These are phyloP conservation scores for Suillus subalutaceus DNA, from an alignment of 768 basidiomycete species.

Conservation along the genomic window DNA sequence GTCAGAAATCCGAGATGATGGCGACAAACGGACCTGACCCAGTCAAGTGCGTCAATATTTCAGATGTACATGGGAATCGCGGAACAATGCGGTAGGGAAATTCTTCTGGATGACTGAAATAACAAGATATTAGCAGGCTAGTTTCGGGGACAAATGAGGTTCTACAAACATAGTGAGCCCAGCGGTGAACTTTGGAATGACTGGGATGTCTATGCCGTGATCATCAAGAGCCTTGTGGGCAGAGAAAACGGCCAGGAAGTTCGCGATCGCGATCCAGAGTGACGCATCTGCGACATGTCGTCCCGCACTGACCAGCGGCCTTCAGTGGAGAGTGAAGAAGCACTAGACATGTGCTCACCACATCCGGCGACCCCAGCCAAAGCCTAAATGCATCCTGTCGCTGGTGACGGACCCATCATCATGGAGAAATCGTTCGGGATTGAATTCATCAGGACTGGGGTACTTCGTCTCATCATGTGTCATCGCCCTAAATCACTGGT, in stretches of 20 bases:
- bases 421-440: neutral
- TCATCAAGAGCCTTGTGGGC: neutral
- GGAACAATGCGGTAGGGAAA: neutral
- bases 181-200: neutral
- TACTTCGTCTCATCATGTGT: neutral
- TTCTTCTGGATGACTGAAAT: neutral
- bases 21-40: neutral
- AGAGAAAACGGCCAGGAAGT: neutral
- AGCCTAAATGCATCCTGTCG: neutral
- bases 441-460: neutral
- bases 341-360: neutral
- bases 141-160: neutral
- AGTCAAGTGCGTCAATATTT: neutral
- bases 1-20: neutral
- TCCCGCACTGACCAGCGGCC: neutral
- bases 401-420: neutral
- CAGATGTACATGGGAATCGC: neutral
- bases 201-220: neutral
- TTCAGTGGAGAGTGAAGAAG: neutral
- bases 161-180: neutral
- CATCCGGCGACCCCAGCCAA: neutral
- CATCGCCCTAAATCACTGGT: neutral
- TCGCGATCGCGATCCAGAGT: neutral
- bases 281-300: neutral
- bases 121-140: neutral